Evolutionary conservation across 2,329 filamentous ascomycete species (phyloP).

Genomic region (Penicillium carneum): DNA sequence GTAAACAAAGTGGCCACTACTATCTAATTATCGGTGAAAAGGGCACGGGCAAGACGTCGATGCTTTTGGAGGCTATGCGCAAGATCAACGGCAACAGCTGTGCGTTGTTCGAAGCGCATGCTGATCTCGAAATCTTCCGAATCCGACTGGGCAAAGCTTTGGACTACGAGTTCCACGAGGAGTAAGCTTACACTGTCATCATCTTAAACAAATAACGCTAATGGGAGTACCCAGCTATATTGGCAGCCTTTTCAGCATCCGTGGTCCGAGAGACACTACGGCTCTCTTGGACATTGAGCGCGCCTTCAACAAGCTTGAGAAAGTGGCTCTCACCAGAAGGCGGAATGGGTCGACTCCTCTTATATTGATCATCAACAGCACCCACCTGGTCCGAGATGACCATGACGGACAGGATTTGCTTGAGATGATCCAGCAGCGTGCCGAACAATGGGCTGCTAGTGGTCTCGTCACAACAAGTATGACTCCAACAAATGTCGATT

Average conservation of each 20-base stretch:
- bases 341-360: slow-evolving; percentile 71
- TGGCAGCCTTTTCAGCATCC: slow-evolving; percentile 91
- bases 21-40: slow-evolving; percentile 93
- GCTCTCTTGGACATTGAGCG: slow-evolving; percentile 93
- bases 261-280: slow-evolving; percentile 88
- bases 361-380: slow-evolving; percentile 92
- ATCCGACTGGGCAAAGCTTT: slow-evolving; percentile 90
- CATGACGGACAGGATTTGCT: slow-evolving; percentile 91
- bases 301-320: slow-evolving; percentile 96
- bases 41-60: slow-evolving; percentile 93
- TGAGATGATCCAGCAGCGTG: slow-evolving; percentile 91
- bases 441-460: slow-evolving; percentile 93
- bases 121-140: slow-evolving; percentile 92
- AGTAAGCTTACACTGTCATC: slow-evolving; percentile 63
- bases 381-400: slow-evolving; percentile 88
- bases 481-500: not conserved
- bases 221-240: slow-evolving; percentile 61
- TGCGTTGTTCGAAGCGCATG: slow-evolving; percentile 95
- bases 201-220: slow-evolving; percentile 11
- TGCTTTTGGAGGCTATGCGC: slow-evolving; percentile 94
- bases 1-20: slow-evolving; percentile 79
- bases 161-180: slow-evolving; percentile 96
- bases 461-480: slow-evolving; percentile 77
- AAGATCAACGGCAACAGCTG: slow-evolving; percentile 88
- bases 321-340: slow-evolving; percentile 77